phyloP scores from a whole-genome alignment of 257 asterid genomes.

The Prunella vulgaris region DNA sequence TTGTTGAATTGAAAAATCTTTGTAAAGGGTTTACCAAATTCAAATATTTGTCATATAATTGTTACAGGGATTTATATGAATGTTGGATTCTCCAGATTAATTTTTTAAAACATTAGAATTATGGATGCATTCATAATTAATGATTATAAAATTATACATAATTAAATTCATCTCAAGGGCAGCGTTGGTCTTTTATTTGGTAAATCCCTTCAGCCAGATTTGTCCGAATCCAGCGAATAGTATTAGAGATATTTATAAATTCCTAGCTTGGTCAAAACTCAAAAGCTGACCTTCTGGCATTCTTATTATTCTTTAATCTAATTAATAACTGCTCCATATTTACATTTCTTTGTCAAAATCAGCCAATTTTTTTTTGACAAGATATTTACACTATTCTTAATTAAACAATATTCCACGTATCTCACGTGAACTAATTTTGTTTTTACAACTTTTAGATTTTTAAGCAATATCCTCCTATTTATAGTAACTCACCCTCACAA shows the following conservation, averaged over 20 bases:
- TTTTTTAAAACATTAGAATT: neutral
- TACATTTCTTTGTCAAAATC: slow-evolving; percentile 21
- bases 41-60: neutral
- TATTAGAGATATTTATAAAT: neutral
- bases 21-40: neutral
- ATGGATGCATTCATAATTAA: neutral
- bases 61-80: neutral
- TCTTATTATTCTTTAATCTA: slow-evolving; percentile 15
- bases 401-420: neutral
- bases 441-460: too few relatives aligned
- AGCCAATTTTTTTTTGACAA: slow-evolving; percentile 19
- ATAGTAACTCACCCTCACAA: too few relatives aligned
- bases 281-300: slow-evolving; percentile 13
- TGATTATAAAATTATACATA: neutral
- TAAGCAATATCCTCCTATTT: too few relatives aligned
- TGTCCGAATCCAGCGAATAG: neutral
- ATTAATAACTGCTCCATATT: neutral
- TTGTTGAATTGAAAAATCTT: neutral
- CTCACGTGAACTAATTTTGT: neutral
- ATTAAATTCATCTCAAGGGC: neutral
- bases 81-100: neutral
- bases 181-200: neutral
- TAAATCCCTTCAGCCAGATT: neutral
- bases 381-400: neutral
- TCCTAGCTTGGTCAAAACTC: slow-evolving; percentile 25